Evolutionary conservation across 345 rosid species (phyloP).

Genomic region (Linum trigynum): DNA sequence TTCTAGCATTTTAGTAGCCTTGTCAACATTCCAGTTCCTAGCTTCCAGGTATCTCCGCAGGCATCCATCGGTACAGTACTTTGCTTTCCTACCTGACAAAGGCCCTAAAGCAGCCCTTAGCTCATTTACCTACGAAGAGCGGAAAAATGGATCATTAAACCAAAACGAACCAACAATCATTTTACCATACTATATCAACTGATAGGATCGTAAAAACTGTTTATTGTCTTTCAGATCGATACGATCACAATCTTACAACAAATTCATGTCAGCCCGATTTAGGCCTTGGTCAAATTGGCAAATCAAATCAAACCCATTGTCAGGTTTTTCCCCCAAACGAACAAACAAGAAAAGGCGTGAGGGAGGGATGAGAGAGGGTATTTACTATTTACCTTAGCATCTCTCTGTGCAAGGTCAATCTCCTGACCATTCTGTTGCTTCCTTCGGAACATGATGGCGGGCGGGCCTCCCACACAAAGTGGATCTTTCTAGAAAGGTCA

Average conservation of each 20-base stretch:
- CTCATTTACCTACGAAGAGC: constrained; percentile 1
- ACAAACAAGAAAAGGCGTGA: no score
- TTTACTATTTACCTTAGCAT: constrained; percentile 42
- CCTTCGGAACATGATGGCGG: constrained; percentile 37
- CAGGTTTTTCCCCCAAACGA: no score
- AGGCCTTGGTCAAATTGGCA: no score
- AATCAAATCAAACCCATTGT: no score
- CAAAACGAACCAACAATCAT: not conserved
- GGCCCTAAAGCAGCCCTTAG: constrained; percentile 23
- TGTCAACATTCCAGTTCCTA: constrained; percentile 26
- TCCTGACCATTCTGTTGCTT: constrained; percentile 37
- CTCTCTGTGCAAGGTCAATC: constrained; percentile 32
- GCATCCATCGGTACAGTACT: constrained; percentile 26
- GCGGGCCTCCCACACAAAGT: no score
- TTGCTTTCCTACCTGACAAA: constrained; percentile 17
- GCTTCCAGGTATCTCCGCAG: constrained; percentile 23
- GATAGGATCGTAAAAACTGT: not conserved
- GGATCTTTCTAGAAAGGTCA: no score
- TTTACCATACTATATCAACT: no score
- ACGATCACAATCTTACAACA: no score
- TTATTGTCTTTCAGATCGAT: no score
- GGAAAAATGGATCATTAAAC: not conserved
- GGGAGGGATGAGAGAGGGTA: not conserved
- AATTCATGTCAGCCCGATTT: no score
- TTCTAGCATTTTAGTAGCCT: constrained; percentile 23